These are phyloP conservation scores for Oenanthe sinensis DNA, from an alignment of 129 eudicot genomes.

Conservation along the genomic window DNA sequence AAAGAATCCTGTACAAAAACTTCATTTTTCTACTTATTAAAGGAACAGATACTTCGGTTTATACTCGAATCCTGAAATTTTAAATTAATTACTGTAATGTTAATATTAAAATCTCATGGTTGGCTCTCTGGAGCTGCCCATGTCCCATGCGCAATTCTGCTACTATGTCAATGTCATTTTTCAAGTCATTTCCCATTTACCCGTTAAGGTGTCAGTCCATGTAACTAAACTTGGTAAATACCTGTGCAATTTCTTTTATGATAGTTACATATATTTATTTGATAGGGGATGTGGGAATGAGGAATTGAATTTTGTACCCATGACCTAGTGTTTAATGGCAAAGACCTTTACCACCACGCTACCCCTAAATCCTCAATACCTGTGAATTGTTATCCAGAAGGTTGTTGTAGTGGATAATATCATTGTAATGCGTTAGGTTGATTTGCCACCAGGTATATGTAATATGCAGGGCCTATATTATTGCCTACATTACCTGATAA, in stretches of 20 bases:
- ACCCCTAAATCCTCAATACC: neutral
- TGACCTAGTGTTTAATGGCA: neutral
- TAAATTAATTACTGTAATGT: neutral
- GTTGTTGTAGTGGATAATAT: neutral
- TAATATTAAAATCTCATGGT: neutral
- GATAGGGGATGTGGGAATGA: neutral
- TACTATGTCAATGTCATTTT: neutral
- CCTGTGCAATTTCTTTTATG: neutral
- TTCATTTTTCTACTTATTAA: neutral
- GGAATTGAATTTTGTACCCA: neutral
- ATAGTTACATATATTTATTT: neutral
- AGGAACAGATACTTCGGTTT: neutral
- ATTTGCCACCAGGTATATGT: neutral
- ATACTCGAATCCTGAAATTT: neutral
- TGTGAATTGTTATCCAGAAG: neutral
- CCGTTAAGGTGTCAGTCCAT: neutral
- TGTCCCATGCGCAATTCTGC: neutral
- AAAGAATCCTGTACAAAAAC: neutral
- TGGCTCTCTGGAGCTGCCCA: neutral
- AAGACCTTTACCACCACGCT: neutral
- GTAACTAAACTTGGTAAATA: neutral
- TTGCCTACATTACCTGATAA: neutral
- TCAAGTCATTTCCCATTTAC: neutral
- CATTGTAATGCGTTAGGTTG: neutral
- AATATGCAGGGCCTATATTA: neutral